Evolutionary conservation across 345 rosid genomes (phyloP).

Genomic region (Garcia nutans): DNA sequence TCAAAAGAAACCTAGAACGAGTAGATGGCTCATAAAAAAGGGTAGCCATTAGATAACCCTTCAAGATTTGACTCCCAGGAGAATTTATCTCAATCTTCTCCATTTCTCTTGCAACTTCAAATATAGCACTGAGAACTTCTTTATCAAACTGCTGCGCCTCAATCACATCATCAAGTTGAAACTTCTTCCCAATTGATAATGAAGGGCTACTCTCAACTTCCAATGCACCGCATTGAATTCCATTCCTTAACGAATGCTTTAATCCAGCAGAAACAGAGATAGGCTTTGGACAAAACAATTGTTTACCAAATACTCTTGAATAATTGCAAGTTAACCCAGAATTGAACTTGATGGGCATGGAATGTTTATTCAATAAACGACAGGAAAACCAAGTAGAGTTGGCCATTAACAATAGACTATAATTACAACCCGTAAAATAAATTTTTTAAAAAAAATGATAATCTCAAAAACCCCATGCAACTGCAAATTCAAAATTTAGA

Average conservation of each 20-base stretch:
- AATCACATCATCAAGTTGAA: slow-evolving; percentile 77
- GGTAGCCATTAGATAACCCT: slow-evolving; percentile 89
- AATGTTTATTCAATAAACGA: neutral
- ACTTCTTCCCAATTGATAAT: slow-evolving; percentile 45
- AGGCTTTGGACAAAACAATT: slow-evolving; percentile 21
- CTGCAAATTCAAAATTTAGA: neutral
- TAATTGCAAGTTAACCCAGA: slow-evolving; percentile 23
- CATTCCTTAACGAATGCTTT: slow-evolving; percentile 19
- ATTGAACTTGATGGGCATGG: slow-evolving; percentile 14
- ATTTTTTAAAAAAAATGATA: neutral
- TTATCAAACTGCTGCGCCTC: slow-evolving; percentile 95
- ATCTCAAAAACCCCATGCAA: too few species aligned
- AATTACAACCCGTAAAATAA: neutral
- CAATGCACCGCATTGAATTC: slow-evolving; percentile 40
- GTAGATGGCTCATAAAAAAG: slow-evolving; percentile 97
- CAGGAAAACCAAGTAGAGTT: slow-evolving; percentile 17
- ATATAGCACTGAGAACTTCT: slow-evolving; percentile 66
- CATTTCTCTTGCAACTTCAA: slow-evolving; percentile 83
- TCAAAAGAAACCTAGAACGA: slow-evolving; percentile 93
- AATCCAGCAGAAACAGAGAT: slow-evolving; percentile 21
- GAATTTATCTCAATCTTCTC: slow-evolving; percentile 76
- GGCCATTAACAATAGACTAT: slow-evolving; percentile 2
- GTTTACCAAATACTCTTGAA: slow-evolving; percentile 15
- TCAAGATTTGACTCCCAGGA: slow-evolving; percentile 70
- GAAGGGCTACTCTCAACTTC: slow-evolving; percentile 29